These are phyloP conservation scores for Myxozyma kluyveri DNA, from an alignment of 805 yeast species.

Conservation along the genomic window DNA sequence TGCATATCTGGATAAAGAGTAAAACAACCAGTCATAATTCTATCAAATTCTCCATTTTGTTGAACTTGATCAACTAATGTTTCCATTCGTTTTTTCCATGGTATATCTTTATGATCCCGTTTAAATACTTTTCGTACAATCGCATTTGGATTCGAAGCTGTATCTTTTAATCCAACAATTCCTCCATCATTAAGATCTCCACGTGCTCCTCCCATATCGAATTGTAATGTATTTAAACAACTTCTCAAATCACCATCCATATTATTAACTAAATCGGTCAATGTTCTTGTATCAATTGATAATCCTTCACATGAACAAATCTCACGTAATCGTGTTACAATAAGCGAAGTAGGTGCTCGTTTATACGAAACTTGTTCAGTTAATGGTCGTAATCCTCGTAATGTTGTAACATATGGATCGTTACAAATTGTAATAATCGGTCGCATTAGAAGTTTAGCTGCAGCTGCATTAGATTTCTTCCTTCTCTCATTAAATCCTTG, in stretches of 20 bases:
- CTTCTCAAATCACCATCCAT: slow-evolving; percentile 84
- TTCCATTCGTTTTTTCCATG: slow-evolving; percentile 50
- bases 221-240: slow-evolving; percentile 79
- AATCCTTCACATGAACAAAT: slow-evolving; percentile 58
- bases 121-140: slow-evolving; percentile 61
- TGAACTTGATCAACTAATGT: slow-evolving; percentile 49
- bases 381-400: slow-evolving; percentile 69
- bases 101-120: slow-evolving; percentile 43
- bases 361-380: slow-evolving; percentile 70
- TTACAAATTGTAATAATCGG: slow-evolving; percentile 94
- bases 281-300: slow-evolving; percentile 46
- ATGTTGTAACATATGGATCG: slow-evolving; percentile 70
- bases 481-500: slow-evolving; percentile 28
- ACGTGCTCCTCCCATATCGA: slow-evolving; percentile 40
- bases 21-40: slow-evolving; percentile 66
- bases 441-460: slow-evolving; percentile 53
- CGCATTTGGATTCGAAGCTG: slow-evolving; percentile 62
- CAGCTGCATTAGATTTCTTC: slow-evolving; percentile 34
- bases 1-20: slow-evolving; percentile 59
- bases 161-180: slow-evolving; percentile 51
- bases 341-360: slow-evolving; percentile 51
- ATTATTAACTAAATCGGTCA: slow-evolving; percentile 64
- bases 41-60: slow-evolving; percentile 55
- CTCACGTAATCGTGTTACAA: slow-evolving; percentile 49
- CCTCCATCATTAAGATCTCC: not conserved